phyloP scores from a whole-genome alignment of 2,329 filamentous ascomycete species.

The Aureobasidium sp. region DNA sequence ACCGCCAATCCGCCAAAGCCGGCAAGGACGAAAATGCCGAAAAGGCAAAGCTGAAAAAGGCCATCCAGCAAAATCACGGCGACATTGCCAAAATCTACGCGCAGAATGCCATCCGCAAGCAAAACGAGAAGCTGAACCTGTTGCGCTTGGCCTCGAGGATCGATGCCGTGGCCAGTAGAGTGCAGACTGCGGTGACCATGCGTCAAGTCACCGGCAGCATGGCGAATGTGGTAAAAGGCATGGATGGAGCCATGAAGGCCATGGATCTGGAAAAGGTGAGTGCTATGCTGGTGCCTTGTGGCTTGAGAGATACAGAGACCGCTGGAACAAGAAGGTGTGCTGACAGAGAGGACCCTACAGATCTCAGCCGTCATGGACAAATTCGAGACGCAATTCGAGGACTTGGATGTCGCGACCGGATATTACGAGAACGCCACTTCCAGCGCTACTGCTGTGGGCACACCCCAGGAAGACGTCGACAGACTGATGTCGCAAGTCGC shows the following conservation, averaged over 20 bases:
- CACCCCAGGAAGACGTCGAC: conserved; percentile 77
- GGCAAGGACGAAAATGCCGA: conserved; percentile 55
- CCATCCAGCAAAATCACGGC: conserved; percentile 52
- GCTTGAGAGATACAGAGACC: too few species aligned
- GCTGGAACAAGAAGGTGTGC: neutral
- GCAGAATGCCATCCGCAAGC: conserved; percentile 56
- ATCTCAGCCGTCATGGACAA: conserved; percentile 61
- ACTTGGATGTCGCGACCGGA: conserved; percentile 47
- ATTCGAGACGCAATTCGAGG: conserved; percentile 53
- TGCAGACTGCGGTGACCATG: conserved; percentile 60
- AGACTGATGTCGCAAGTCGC: conserved; percentile 77
- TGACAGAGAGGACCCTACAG: conserved; percentile 28
- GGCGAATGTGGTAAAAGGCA: conserved; percentile 55
- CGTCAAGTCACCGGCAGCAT: conserved; percentile 54
- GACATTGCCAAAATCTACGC: conserved; percentile 59
- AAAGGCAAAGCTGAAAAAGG: conserved; percentile 57
- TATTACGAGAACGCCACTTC: conserved; percentile 84
- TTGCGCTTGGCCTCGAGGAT: conserved; percentile 51
- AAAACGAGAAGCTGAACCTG: conserved; percentile 56
- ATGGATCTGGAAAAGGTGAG: conserved; percentile 57
- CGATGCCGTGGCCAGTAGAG: conserved; percentile 39
- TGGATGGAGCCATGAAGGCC: conserved; percentile 56
- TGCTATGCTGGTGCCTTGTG: neutral
- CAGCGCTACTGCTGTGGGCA: conserved; percentile 67
- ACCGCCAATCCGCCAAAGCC: conserved; percentile 55